Base-by-base conservation (phyloP, 345 rosid species). In the Cardamine occulta region DNA sequence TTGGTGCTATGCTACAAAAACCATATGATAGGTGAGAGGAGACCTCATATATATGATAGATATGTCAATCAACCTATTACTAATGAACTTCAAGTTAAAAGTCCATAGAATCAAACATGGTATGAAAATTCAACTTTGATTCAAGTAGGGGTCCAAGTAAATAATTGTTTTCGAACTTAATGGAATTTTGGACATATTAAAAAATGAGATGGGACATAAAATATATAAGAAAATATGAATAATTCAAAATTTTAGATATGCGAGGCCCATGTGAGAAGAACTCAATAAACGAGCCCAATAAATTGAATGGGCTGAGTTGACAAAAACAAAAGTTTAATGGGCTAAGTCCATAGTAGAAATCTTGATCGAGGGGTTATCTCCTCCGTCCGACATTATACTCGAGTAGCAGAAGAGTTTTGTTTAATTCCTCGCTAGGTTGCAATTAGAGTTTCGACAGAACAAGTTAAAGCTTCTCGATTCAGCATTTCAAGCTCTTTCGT, bases 341-440 rank as follows among this genome's bases (percentile, higher is more conserved):
- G 71, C 65, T 21, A 44, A 40, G 24, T n/a, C 28, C 52, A 55
- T 13, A 19, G 11, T 10, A 54, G 78, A 74, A 74, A 66, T 74
- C 78, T 74, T 74, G 79, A 74, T 66, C 23, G 66, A 74, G 79
- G 73, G 73, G 79, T 57, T 59, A 63, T 64, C 35, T 52, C 13
- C 42, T 34, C 44, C 44, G 44, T 34, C 44, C 44, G 44, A 28
- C 4, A 3, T 2, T 26, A 2, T 12, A 5, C 45, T 52, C 32
- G 31, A 59, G 54, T 70, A 56, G 55, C 31, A 70, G 42, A 57
- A 17, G 56, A 12, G 23, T 59, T 29, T 59, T 2, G 32, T 14
- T 54, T 29, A 56, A 58, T 31, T 55, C 66, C 2, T 72, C 52
- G 39, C 53, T 55, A 15, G 37, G 18, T 37, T 52, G 49, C 59